phyloP scores from a whole-genome alignment of 2,329 filamentous ascomycete genomes.

The Emergomyces orientalis region DNA sequence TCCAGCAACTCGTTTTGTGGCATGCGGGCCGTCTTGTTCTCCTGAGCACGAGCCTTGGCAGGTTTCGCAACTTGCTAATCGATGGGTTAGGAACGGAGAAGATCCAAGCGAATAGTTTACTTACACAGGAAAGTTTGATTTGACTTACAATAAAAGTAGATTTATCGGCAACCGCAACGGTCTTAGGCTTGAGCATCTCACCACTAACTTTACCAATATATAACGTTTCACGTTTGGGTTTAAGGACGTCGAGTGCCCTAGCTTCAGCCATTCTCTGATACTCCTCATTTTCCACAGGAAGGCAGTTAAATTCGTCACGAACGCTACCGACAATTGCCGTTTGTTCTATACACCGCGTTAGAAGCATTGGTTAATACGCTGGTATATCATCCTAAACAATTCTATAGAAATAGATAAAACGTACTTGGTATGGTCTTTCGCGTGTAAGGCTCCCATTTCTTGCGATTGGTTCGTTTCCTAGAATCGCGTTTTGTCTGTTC shows the following conservation, averaged over 20 bases:
- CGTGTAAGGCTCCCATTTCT: constrained; percentile 49
- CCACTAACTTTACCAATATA: constrained; percentile 38
- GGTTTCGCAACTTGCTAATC: constrained; percentile 42
- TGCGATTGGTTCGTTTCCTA: constrained; percentile 41
- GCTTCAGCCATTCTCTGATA: constrained; percentile 53
- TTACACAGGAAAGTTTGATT: constrained; percentile 3
- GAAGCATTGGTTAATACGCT: constrained; percentile 8
- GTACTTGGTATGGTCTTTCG: constrained; percentile 60
- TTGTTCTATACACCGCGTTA: constrained; percentile 50
- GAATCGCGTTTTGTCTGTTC: constrained; percentile 39
- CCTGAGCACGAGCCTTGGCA: constrained; percentile 47
- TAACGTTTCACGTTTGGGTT: constrained; percentile 50
- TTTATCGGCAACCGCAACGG: constrained; percentile 37
- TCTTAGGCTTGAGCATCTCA: constrained; percentile 51
- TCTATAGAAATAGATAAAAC: constrained; percentile 24
- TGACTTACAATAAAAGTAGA: constrained; percentile 37
- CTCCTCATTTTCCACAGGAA: constrained; percentile 62
- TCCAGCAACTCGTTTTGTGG: constrained; percentile 81
- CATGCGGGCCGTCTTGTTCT: constrained; percentile 84
- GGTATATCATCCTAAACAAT: constrained; percentile 2
- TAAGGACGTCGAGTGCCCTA: constrained; percentile 51
- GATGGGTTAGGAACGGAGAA: constrained; percentile 4
- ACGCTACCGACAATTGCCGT: constrained; percentile 66
- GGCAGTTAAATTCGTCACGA: constrained; percentile 65
- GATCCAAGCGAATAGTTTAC: neutral